phyloP scores from a whole-genome alignment of 1,284 basidiomycete genomes.

The Cutaneotrichosporon sp. region DNA sequence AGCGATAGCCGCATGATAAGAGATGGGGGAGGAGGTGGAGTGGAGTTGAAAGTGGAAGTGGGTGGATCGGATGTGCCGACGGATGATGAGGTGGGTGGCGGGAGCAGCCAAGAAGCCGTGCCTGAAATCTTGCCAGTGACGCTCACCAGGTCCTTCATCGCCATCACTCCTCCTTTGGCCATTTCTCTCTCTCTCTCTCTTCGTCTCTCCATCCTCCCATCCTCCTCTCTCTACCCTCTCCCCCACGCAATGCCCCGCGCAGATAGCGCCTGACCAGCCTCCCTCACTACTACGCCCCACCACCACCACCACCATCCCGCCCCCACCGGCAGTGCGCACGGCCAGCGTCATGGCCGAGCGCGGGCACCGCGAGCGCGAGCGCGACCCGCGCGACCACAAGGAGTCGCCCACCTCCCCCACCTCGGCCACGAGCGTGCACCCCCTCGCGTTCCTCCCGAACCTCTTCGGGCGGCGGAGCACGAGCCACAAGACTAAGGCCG shows the following conservation, averaged over 20 bases:
- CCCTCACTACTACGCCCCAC: background rate
- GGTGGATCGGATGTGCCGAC: background rate
- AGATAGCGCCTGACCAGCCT: background rate
- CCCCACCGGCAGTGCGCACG: slow-evolving; percentile 1
- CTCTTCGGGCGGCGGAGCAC: slow-evolving; percentile 32
- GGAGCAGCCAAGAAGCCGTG: too few species aligned
- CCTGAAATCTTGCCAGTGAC: background rate
- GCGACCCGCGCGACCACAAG: slow-evolving; percentile 1
- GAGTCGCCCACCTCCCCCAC: background rate
- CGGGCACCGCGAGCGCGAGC: slow-evolving; percentile 7
- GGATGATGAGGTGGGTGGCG: slow-evolving; percentile 1
- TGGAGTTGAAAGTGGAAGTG: background rate
- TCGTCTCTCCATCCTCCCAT: background rate
- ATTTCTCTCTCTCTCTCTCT: background rate
- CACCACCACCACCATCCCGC: slow-evolving; percentile 4
- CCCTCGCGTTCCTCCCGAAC: slow-evolving; percentile 29
- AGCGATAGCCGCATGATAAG: slow-evolving; percentile 2
- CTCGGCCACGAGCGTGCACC: slow-evolving; percentile 1
- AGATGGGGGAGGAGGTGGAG: background rate
- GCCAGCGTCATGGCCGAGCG: slow-evolving; percentile 10
- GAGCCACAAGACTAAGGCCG: slow-evolving; percentile 19
- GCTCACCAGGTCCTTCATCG: background rate
- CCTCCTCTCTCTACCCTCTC: background rate
- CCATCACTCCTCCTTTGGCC: background rate
- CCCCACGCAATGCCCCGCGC: background rate